Conservation (phyloP, 2,329 filamentous ascomycete genomes). For the Aspergillaceae sp. region DNA sequence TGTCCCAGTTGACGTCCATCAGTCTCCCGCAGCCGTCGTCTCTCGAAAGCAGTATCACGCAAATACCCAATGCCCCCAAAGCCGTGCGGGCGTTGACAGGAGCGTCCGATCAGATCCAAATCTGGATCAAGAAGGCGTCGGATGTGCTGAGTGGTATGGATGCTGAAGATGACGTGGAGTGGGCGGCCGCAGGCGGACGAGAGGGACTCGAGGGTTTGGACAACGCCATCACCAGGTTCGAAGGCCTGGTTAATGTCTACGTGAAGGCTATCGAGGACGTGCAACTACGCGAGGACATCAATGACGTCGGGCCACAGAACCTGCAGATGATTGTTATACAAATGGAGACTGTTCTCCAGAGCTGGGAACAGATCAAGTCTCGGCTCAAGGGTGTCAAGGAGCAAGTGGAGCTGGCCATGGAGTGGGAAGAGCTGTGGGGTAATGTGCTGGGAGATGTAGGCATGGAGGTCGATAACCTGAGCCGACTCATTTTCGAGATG, state of each 20-base stretch:
- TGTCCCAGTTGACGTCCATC: conserved; percentile 84
- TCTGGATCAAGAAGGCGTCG: conserved; percentile 87
- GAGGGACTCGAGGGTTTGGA: conserved; percentile 50
- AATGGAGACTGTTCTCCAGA: conserved; percentile 77
- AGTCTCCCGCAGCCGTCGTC: conserved; percentile 78
- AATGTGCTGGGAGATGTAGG: conserved; percentile 88
- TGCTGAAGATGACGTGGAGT: conserved; percentile 94
- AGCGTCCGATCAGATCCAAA: conserved; percentile 82
- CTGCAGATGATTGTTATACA: conserved; percentile 69
- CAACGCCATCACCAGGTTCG: conserved; percentile 69
- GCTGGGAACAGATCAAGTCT: conserved; percentile 75
- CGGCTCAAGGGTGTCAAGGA: conserved; percentile 71
- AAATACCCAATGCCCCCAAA: conserved; percentile 75
- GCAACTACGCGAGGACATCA: conserved; percentile 69
- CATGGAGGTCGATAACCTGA: conserved; percentile 72
- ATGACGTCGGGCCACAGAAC: conserved; percentile 59
- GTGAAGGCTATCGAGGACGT: conserved; percentile 89
- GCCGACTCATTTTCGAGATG: conserved; percentile 87
- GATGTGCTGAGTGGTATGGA: conserved; percentile 84
- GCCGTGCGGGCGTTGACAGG: conserved; percentile 75
- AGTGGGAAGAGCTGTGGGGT: conserved; percentile 97
- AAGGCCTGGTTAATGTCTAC: conserved; percentile 83
- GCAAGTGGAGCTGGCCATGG: conserved; percentile 95
- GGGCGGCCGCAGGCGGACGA: conserved; percentile 76
- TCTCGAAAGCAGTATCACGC: conserved; percentile 71